Base-by-base conservation (phyloP, 768 basidiomycete species). In the Cyathus striatus region DNA sequence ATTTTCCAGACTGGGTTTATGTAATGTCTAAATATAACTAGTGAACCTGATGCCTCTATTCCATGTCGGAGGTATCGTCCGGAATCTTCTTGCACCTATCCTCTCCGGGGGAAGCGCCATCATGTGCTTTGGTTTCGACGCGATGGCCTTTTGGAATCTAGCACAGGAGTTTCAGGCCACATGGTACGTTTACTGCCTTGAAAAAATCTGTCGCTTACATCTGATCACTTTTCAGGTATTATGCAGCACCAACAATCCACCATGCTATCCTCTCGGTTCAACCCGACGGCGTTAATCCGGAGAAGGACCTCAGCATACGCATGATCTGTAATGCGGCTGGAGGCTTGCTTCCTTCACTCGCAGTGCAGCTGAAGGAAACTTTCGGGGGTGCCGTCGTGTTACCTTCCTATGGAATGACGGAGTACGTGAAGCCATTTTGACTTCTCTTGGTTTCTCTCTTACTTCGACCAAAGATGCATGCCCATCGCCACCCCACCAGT, bases 341-440 rank as follows among this genome's bases (percentile, higher is more conserved):
- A 2, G 75, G 76, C 1, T 63, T 81, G 13, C 59, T 75, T 0
- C 77, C 78, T 4, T 71, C 74, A 1, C 68, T 77, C 12, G 76
- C 78, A 10, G 57, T 68, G 18, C 61, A 68, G 41, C 58, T 80
- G 27, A 71, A 71, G 54, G 51, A 64, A 24, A 68, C 68, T 3
- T 80, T 80, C 53, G n/a, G n/a, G n/a, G 66, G 65, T 22, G 76
- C 77, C 2, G 67, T 69, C 6, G 66, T 81, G n/a, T 60, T 79
- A 6, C 78, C 78, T 18, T 78, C 78, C 2, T 80, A 79, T 53
- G 79, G 77, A 17, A 79, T 79, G 75, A 75, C 75, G 16, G 73
- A 76, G 66, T 68, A 42, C 34, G 63, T 53, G 39, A 22, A 23
- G 32, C 7, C 7, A 12, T 9, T 32, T 35, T 25, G 38, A 45